Percentiles rank a stretch among this genome's conserved stretches.
Evolutionary conservation across 108 stramenopile genomes (phyloP).

Genomic region (Parietichytrium sp.): DNA sequence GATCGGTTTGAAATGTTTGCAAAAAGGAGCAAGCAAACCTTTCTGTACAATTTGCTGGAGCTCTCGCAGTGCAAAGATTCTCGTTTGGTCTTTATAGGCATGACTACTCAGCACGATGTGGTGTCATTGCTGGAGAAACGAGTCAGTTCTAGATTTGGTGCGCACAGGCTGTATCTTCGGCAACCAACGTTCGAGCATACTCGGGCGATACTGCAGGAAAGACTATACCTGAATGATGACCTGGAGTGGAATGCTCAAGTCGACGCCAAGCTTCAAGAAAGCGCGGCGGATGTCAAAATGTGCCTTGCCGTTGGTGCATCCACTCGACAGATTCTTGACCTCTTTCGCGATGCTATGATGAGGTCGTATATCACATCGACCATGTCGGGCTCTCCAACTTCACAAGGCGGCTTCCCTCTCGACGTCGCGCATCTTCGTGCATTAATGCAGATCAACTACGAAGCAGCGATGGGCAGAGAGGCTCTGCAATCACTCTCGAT

Average conservation of each 20-base stretch:
- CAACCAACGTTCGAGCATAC: neutral
- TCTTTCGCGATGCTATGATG: neutral
- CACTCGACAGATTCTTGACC: neutral
- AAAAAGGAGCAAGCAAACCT: constrained; percentile 18
- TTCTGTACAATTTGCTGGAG: constrained; percentile 45
- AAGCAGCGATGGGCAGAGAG: neutral
- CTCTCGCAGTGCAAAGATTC: constrained; percentile 36
- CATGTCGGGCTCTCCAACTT: neutral
- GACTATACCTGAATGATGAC: neutral
- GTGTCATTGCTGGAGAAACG: constrained; percentile 45
- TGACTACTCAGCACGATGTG: constrained; percentile 22
- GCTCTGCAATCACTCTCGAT: neutral
- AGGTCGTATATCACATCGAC: neutral
- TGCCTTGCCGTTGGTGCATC: neutral
- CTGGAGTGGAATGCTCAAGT: neutral
- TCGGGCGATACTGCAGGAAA: neutral
- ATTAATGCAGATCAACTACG: neutral
- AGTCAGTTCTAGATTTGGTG: constrained; percentile 25
- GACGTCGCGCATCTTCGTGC: neutral
- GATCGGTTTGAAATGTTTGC: constrained; percentile 43
- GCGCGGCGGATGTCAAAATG: neutral
- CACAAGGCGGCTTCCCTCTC: no score
- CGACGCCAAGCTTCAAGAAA: neutral
- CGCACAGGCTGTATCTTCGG: neutral
- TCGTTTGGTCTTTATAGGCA: constrained; percentile 21